Base-by-base conservation (phyloP, 148 eudicot species). In the Hydrangea macrophylla region DNA sequence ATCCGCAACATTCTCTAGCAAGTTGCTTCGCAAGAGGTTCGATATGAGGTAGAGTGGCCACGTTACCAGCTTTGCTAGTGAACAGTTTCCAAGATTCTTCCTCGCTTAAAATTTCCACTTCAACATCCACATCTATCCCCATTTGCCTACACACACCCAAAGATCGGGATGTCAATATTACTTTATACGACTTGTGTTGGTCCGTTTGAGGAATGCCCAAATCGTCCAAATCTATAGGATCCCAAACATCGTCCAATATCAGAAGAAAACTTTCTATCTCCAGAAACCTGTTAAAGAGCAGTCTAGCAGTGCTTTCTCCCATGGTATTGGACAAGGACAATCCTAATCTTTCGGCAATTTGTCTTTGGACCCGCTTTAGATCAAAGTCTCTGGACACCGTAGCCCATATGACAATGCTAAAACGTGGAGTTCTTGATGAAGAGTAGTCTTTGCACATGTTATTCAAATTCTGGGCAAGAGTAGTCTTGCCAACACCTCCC, bases 21-120 rank as follows among this genome's bases (percentile, higher is more conserved):
- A 70, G 30, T 48, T 44, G 26, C 25, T 59, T 73, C 28, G 76
- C 76, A 1, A 60, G 50, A 11, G 65, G 53, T 32, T 65, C 55
- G 4, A 73, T 73, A 31, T 55, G 44, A 31, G 58, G 37, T n/a
- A 28, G 0, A 20, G n/a, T 18, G 25, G 55, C 65, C 2, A 73
- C 64, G 0, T 37, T 7, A 12, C 76, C 76, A 0, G 31, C 70
- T 33, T 39, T 64, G 9, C 65, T 24, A 25, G 28, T 25, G 44
- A 73, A 73, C 25, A 73, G 67, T 10, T 53, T 6, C 74, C 74
- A 70, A 51, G 74, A 62, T 25, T 70, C 74, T 33, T 70, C 68
- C 31, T 61, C 60, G 22, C 18, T 61, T 40, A 70, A 48, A 15
- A 51, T 40, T 35, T 61, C 50, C 2, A 70, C 42, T 54, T 56